phyloP scores from a whole-genome alignment of 192 early-diverging fungal species.

The Backusella westeae region DNA sequence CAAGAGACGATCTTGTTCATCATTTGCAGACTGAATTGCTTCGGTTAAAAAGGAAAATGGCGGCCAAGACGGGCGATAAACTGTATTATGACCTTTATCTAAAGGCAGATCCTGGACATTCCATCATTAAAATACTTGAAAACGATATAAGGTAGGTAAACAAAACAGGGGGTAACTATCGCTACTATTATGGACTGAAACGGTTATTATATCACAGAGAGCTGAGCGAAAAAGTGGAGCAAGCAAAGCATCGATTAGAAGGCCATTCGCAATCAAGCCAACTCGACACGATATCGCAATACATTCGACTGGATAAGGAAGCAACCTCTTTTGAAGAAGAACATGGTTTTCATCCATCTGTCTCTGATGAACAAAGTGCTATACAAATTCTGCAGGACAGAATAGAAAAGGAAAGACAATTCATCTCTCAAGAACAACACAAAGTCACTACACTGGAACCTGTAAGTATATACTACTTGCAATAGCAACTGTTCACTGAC shows the following conservation, averaged over 20 bases:
- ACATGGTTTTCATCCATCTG: conserved; percentile 16
- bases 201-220: background rate
- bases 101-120: background rate
- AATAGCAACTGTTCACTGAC: too few species aligned
- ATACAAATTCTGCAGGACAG: conserved; percentile 20
- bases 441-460: conserved; percentile 9
- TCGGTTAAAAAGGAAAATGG: conserved; percentile 8
- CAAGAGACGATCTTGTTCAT: conserved; percentile 6
- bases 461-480: background rate
- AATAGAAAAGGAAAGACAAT: conserved; percentile 6
- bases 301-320: background rate
- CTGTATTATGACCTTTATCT: conserved; percentile 2
- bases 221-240: background rate
- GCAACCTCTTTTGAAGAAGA: background rate
- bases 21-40: conserved; percentile 7
- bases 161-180: background rate
- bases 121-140: background rate
- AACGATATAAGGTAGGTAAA: conserved; percentile 11
- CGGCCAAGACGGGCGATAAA: conserved; percentile 15
- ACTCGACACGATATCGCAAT: background rate
- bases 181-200: too few species aligned
- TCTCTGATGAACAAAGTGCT: conserved; percentile 1
- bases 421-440: background rate
- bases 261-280: background rate
- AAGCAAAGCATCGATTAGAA: background rate